Evolutionary conservation across 208 protist species (phyloP).

Genomic region (Acanthamoeba lenticulata): DNA sequence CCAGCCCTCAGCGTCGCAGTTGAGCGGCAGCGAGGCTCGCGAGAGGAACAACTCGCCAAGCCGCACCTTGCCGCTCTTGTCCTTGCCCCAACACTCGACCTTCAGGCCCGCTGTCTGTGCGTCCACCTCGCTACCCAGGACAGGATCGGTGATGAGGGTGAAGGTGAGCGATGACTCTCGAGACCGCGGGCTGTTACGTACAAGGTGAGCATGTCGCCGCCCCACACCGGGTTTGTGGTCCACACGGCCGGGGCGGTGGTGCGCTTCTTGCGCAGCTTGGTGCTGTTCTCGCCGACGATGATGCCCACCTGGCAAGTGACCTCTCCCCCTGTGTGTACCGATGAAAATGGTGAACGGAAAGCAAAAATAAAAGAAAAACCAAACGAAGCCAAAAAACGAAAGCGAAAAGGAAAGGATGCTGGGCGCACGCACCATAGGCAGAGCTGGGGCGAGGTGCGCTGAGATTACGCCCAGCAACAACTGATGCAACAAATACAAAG

Average conservation of each 20-base stretch:
- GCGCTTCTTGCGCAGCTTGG: constrained; percentile 8
- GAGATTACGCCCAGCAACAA: background rate
- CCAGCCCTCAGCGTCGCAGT: constrained; percentile 19
- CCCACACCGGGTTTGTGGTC: background rate
- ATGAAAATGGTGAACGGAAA: too few relatives aligned
- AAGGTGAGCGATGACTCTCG: background rate
- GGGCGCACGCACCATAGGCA: background rate
- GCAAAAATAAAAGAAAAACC: background rate
- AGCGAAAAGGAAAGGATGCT: background rate
- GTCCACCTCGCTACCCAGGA: background rate
- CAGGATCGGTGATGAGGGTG: background rate
- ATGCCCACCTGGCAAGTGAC: background rate
- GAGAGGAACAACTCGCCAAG: background rate
- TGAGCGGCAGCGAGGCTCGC: background rate
- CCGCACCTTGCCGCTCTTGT: constrained; percentile 34
- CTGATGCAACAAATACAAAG: background rate
- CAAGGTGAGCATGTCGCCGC: constrained; percentile 39
- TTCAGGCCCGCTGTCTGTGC: background rate
- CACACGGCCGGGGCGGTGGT: background rate
- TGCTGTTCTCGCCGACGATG: background rate
- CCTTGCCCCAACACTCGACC: constrained; percentile 49
- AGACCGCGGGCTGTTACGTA: too few relatives aligned
- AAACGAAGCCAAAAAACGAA: background rate
- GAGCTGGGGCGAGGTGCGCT: background rate
- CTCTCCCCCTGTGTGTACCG: background rate